These are phyloP conservation scores for Cytospora piceicola DNA, from an alignment of 2,329 filamentous ascomycete species.

Conservation along the genomic window DNA sequence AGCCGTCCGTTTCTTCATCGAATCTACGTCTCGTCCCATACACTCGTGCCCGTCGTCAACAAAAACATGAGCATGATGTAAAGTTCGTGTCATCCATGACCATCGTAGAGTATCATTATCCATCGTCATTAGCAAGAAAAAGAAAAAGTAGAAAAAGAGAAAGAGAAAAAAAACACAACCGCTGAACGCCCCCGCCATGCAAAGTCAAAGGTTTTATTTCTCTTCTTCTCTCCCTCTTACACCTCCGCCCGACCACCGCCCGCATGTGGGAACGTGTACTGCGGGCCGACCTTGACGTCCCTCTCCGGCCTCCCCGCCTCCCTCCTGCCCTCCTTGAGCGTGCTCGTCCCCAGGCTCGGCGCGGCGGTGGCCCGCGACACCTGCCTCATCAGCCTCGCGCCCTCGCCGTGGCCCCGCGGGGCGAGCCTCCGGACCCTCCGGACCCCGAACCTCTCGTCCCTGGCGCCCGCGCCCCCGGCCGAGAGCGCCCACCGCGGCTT, in stretches of 20 bases:
- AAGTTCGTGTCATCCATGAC: constrained; percentile 13
- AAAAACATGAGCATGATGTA: background rate
- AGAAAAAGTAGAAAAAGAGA: background rate
- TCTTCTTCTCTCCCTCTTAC: too few relatives aligned
- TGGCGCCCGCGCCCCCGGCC: constrained; percentile 40
- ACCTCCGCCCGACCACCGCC: background rate
- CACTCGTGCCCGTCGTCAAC: background rate
- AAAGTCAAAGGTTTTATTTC: constrained; percentile 6
- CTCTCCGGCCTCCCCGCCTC: constrained; percentile 34
- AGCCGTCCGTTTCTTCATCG: constrained; percentile 1
- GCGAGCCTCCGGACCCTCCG: constrained; percentile 51
- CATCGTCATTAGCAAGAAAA: background rate
- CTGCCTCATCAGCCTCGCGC: constrained; percentile 34
- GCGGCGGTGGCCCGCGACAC: constrained; percentile 1
- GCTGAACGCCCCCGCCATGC: constrained; percentile 29
- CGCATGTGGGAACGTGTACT: constrained; percentile 25
- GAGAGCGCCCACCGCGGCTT: constrained; percentile 59
- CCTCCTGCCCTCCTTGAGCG: constrained; percentile 36
- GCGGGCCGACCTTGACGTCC: constrained; percentile 20
- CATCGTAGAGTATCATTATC: constrained; percentile 18
- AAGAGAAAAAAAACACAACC: background rate
- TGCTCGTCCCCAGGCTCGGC: constrained; percentile 21
- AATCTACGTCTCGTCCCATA: constrained; percentile 17
- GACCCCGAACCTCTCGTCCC: constrained; percentile 48
- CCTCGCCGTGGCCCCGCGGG: constrained; percentile 40